Evolutionary conservation across 1,139 yeast species (phyloP).

Genomic region (Lodderomyces jiufengensis): DNA sequence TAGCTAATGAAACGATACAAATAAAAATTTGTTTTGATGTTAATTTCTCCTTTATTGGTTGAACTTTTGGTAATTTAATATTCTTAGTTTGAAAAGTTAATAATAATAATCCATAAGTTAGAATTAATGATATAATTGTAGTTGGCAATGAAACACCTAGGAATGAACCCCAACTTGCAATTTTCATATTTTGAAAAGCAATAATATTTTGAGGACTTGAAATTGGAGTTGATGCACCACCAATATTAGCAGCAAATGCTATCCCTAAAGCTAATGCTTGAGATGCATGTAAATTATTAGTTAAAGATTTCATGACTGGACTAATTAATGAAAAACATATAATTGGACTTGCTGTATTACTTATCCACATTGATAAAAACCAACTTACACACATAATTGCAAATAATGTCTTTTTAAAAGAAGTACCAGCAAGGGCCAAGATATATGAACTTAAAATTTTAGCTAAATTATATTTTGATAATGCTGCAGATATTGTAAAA

Average conservation of each 20-base stretch:
- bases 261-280: constrained; percentile 85
- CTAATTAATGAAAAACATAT: constrained; percentile 86
- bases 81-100: constrained; percentile 60
- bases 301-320: constrained; percentile 78
- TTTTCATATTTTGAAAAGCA: constrained; percentile 79
- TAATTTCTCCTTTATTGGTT: constrained; percentile 69
- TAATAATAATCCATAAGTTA: constrained; percentile 69
- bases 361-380: constrained; percentile 90
- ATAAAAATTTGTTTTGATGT: constrained; percentile 73
- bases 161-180: constrained; percentile 95
- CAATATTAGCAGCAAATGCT: constrained; percentile 86
- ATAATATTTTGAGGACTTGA: constrained; percentile 94
- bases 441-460: constrained; percentile 79
- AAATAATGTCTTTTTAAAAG: constrained; percentile 71
- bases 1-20: constrained; percentile 56
- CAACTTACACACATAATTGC: constrained; percentile 84
- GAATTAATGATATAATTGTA: constrained; percentile 53
- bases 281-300: constrained; percentile 73
- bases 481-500: constrained; percentile 89
- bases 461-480: constrained; percentile 86
- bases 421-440: constrained; percentile 78
- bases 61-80: constrained; percentile 47
- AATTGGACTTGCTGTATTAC: constrained; percentile 96
- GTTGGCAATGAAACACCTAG: constrained; percentile 84
- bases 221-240: constrained; percentile 96